Evolutionary conservation across 768 basidiomycete genomes (phyloP).

Genomic region (Lyophyllum atratum): DNA sequence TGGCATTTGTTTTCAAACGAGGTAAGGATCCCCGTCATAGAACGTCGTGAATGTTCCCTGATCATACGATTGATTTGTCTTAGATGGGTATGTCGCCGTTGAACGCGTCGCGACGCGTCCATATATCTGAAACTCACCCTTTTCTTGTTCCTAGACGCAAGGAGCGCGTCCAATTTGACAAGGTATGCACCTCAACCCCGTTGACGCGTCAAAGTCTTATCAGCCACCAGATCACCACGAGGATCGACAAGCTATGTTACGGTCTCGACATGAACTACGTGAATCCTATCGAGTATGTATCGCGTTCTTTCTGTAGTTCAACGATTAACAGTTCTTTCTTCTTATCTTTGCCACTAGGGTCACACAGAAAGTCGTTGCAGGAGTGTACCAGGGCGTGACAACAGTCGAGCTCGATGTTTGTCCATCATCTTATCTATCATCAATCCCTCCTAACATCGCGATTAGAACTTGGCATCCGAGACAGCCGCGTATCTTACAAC

Average conservation of each 20-base stretch:
- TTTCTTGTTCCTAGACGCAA: conserved; percentile 59
- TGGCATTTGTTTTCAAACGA: conserved; percentile 43
- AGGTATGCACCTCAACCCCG: conserved; percentile 48
- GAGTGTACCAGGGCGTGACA: conserved; percentile 94
- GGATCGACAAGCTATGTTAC: conserved; percentile 91
- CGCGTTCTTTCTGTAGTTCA: not conserved
- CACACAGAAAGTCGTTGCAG: conserved; percentile 89
- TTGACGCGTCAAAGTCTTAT: conserved; percentile 15
- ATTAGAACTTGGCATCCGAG: conserved; percentile 94
- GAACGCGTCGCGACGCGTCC: conserved; percentile 39
- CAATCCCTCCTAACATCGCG: not conserved
- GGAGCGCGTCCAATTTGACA: conserved; percentile 92
- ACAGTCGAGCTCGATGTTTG: conserved; percentile 96
- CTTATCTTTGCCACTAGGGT: conserved; percentile 62
- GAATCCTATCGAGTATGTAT: conserved; percentile 84
- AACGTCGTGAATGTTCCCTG: not conserved
- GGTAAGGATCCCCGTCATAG: conserved; percentile 27
- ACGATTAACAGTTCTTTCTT: too few relatives aligned
- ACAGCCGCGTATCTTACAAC: conserved; percentile 98
- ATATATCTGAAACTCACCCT: conserved; percentile 19
- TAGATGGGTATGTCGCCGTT: conserved; percentile 48
- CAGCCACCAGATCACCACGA: conserved; percentile 70
- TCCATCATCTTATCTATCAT: conserved; percentile 9
- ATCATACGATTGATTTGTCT: conserved; percentile 10
- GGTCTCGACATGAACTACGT: conserved; percentile 92